A percentile compares a stretch with the other conserved stretches of the same genome.
phyloP scores from a whole-genome alignment of 1,284 basidiomycete genomes.

The Wallemia mellicola region DNA sequence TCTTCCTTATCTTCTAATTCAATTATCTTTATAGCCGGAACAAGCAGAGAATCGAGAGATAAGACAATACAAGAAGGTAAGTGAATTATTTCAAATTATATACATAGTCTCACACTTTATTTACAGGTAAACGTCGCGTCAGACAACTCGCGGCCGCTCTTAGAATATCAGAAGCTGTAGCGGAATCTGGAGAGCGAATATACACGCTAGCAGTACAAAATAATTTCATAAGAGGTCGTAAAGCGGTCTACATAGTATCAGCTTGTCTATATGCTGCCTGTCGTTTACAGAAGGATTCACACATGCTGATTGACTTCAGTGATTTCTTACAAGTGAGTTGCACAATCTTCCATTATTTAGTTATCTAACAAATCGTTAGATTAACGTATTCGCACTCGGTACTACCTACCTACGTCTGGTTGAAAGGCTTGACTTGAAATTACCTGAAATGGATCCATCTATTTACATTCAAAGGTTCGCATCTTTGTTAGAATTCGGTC shows the following conservation, averaged over 20 bases:
- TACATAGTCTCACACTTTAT: not conserved
- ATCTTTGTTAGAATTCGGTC: conserved; percentile 83
- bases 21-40: not conserved
- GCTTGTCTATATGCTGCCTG: conserved; percentile 88
- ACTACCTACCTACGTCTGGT: conserved; percentile 86
- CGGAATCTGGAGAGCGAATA: conserved; percentile 51
- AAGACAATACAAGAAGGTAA: conserved; percentile 63
- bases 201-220: conserved; percentile 84
- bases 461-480: conserved; percentile 94
- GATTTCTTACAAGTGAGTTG: conserved; percentile 48
- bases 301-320: conserved; percentile 97
- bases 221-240: conserved; percentile 74
- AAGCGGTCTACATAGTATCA: conserved; percentile 72
- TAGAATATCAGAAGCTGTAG: conserved; percentile 45
- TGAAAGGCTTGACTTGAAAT: conserved; percentile 49
- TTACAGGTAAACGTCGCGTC: conserved; percentile 44
- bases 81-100: conserved; percentile 7
- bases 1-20: not conserved
- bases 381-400: conserved; percentile 93
- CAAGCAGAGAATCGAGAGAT: conserved; percentile 30
- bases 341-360: not conserved
- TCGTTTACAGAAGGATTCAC: conserved; percentile 55
- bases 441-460: conserved; percentile 78
- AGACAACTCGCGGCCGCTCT: conserved; percentile 47
- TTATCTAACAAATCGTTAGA: conserved; percentile 20